Evolutionary conservation across 2,329 filamentous ascomycete genomes (phyloP).

Genomic region (Exserohilum rostratum): DNA sequence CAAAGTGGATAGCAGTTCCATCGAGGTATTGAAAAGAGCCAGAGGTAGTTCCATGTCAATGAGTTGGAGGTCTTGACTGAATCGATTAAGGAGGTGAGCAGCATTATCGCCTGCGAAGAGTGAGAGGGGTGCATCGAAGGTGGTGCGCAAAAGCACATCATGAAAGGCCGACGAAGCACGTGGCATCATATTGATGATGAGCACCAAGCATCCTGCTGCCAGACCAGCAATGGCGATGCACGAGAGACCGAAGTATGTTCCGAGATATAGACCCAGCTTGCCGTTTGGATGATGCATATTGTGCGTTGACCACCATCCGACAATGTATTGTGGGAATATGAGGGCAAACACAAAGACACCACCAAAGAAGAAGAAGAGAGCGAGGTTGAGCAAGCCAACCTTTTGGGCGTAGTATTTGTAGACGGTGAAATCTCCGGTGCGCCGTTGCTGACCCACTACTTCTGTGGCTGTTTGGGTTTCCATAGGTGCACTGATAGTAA

Average conservation of each 20-base stretch:
- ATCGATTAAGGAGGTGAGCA: constrained; percentile 50
- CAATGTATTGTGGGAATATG: constrained; percentile 9
- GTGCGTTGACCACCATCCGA: constrained; percentile 54
- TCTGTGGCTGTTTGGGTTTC: constrained; percentile 4
- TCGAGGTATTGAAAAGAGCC: constrained; percentile 18
- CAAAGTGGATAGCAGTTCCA: constrained; percentile 13
- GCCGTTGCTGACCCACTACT: background rate
- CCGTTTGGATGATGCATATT: constrained; percentile 46
- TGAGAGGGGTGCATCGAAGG: constrained; percentile 41
- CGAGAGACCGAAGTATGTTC: constrained; percentile 21
- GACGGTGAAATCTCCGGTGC: constrained; percentile 23
- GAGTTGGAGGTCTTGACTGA: constrained; percentile 52
- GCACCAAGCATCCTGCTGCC: constrained; percentile 39
- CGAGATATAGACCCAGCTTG: constrained; percentile 33
- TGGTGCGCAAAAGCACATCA: constrained; percentile 51
- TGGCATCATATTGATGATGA: constrained; percentile 45
- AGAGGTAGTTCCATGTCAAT: constrained; percentile 50
- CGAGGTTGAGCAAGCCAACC: background rate
- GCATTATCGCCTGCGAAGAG: constrained; percentile 50
- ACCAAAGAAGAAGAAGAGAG: constrained; percentile 17
- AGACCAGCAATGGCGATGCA: constrained; percentile 10
- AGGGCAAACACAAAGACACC: constrained; percentile 24
- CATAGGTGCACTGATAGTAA: constrained; percentile 2
- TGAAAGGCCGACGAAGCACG: constrained; percentile 55
- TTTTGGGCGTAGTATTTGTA: constrained; percentile 22